phyloP scores from a whole-genome alignment of 306 rosid species.

The Dryas drummondii region DNA sequence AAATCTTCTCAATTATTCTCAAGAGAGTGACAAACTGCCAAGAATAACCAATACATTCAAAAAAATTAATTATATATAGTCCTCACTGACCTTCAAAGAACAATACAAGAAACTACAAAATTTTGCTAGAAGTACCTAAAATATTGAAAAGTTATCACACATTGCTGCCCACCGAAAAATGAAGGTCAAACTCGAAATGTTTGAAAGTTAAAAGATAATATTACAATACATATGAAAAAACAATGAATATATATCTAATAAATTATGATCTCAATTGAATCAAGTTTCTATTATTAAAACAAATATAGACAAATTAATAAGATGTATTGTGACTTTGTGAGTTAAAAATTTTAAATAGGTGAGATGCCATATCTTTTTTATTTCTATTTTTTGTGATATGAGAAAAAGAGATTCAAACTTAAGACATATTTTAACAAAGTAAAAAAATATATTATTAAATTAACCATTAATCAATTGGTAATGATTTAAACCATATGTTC shows the following conservation, averaged over 20 bases:
- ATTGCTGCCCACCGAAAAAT: conserved; percentile 12
- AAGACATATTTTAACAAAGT: no score
- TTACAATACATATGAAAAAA: neutral
- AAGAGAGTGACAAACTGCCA: conserved; percentile 28
- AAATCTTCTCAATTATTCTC: neutral
- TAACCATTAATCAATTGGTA: no score
- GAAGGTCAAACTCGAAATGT: conserved; percentile 12
- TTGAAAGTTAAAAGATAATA: neutral
- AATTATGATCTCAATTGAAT: no score
- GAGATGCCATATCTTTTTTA: neutral
- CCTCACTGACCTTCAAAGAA: neutral
- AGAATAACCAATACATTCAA: neutral
- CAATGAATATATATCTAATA: no score
- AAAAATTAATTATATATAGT: neutral
- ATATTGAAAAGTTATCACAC: neutral
- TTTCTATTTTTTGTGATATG: no score
- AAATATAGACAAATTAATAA: neutral
- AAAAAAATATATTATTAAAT: no score
- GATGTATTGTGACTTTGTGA: neutral
- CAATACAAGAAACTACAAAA: neutral
- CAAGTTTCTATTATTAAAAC: neutral
- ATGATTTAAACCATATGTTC: no score
- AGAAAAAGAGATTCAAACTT: no score
- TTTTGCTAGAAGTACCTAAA: conserved; percentile 2
- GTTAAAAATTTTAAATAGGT: neutral